Conservation (phyloP, 176 grass and related monocot genomes). For the Carex littledalei region DNA sequence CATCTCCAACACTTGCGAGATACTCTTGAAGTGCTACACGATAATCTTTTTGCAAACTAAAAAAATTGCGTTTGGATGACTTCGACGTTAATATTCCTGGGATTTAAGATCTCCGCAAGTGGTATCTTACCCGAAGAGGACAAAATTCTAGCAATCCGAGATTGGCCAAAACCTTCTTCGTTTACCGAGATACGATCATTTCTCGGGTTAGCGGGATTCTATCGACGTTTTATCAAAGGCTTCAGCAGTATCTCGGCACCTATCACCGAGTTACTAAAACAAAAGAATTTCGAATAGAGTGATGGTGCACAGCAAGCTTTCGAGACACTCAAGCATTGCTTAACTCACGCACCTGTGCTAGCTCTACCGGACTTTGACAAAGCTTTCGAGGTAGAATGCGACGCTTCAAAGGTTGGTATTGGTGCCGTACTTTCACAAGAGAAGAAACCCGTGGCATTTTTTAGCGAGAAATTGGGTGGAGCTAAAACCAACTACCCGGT, state of each 20-base stretch:
- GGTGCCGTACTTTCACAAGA: neutral
- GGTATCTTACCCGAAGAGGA: too few relatives aligned
- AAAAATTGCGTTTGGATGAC: neutral
- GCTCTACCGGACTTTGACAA: neutral
- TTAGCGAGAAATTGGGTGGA: too few relatives aligned
- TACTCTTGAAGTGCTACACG: neutral
- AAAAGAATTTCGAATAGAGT: neutral
- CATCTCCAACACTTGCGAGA: neutral
- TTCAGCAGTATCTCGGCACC: neutral
- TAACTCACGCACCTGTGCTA: neutral
- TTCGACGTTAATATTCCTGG: neutral
- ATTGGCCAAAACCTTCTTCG: too few relatives aligned
- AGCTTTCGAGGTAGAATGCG: neutral
- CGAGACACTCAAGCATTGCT: neutral
- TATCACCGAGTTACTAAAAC: neutral
- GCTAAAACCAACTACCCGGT: too few relatives aligned
- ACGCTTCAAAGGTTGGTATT: neutral
- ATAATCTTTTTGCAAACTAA: neutral
- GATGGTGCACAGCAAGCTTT: neutral
- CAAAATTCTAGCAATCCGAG: too few relatives aligned
- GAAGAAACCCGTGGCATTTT: too few relatives aligned
- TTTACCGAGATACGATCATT: too few relatives aligned
- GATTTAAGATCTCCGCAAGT: too few relatives aligned
- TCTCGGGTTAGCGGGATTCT: too few relatives aligned
- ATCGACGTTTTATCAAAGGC: too few relatives aligned